Percentiles rank a stretch among this genome's conserved stretches.
phyloP scores from a whole-genome alignment of 306 rosid species.

The Crataegus laevigata region DNA sequence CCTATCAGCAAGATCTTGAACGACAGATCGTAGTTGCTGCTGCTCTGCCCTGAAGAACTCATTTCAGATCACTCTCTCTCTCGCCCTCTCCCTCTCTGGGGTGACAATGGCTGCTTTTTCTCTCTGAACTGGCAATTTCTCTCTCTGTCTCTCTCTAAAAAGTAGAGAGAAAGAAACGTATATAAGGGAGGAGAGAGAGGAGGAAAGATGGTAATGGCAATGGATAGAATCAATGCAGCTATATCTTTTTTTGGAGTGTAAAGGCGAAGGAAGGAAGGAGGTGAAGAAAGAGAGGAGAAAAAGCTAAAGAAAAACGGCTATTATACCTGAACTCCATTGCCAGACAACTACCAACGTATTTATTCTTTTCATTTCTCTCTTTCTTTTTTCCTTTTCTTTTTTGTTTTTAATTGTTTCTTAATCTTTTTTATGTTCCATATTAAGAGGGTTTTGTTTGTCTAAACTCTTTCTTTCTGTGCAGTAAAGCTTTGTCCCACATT shows the following conservation, averaged over 20 bases:
- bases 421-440: not conserved
- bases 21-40: constrained; percentile 73
- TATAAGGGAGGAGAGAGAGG: constrained; percentile 1
- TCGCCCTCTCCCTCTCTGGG: not conserved
- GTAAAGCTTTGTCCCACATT: constrained; percentile 13
- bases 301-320: constrained; percentile 40
- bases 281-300: constrained; percentile 21
- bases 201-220: not conserved
- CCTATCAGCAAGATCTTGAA: constrained; percentile 95
- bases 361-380: constrained; percentile 39
- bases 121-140: not conserved
- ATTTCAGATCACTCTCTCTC: not conserved
- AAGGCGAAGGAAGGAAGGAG: not conserved
- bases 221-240: not conserved
- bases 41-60: constrained; percentile 83
- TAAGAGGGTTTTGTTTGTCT: constrained; percentile 6
- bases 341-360: constrained; percentile 42
- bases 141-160: constrained; percentile 14
- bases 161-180: constrained; percentile 24
- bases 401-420: no score
- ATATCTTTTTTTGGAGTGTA: not conserved
- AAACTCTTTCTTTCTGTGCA: constrained; percentile 10
- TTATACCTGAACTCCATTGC: constrained; percentile 28
- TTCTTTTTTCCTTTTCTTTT: constrained; percentile 1
- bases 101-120: constrained; percentile 26